phyloP scores from a whole-genome alignment of 345 rosid species.

The Populus pruinosa region DNA sequence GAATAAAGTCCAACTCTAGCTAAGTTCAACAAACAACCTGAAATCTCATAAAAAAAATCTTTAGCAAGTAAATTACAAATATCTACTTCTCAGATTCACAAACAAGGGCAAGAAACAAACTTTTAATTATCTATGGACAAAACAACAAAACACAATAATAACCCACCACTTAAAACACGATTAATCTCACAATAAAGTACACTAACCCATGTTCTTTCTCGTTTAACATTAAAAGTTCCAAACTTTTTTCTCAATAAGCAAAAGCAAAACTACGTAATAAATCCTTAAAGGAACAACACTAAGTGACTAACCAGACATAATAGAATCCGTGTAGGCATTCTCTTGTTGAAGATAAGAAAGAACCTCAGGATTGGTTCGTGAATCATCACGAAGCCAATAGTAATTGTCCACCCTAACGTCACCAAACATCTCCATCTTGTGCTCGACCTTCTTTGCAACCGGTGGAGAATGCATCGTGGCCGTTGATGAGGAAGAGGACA shows the following conservation, averaged over 20 bases:
- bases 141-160: no score
- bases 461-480: conserved; percentile 31
- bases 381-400: conserved; percentile 96
- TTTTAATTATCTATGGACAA: no score
- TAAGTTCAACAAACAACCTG: no score
- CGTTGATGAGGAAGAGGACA: not conserved
- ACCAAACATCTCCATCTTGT: conserved; percentile 72
- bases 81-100: no score
- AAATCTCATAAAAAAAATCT: no score
- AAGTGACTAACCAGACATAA: conserved; percentile 52
- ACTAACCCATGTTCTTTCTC: no score
- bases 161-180: no score
- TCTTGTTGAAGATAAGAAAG: conserved; percentile 64
- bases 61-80: no score
- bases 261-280: not conserved
- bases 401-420: conserved; percentile 73
- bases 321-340: conserved; percentile 51
- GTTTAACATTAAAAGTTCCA: no score
- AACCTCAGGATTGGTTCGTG: conserved; percentile 62
- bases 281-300: not conserved
- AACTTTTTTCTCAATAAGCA: not conserved
- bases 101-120: no score
- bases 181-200: no score
- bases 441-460: conserved; percentile 73
- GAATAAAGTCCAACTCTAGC: no score